A percentile compares a stretch with the other conserved stretches of the same genome.
phyloP scores from a whole-genome alignment of 2,329 filamentous ascomycete genomes.

The Neoascochyta sp. region DNA sequence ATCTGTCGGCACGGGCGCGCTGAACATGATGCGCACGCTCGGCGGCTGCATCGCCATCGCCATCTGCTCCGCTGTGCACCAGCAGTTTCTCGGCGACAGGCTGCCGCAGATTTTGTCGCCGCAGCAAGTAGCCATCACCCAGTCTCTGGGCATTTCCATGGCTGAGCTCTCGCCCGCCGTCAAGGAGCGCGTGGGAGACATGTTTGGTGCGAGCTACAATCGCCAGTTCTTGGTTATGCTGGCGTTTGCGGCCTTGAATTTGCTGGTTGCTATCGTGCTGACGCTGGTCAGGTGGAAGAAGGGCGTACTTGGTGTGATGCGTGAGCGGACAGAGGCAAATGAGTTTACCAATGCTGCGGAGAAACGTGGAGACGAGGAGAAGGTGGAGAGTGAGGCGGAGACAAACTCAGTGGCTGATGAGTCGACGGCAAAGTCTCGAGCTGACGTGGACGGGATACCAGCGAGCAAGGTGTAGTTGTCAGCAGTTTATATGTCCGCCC shows the following conservation, averaged over 20 bases:
- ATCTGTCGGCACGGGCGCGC: slow-evolving; percentile 25
- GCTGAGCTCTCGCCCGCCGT: slow-evolving; percentile 13
- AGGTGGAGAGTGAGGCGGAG: too few species aligned
- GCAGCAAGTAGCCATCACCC: slow-evolving; percentile 18
- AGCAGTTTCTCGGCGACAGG: slow-evolving; percentile 11
- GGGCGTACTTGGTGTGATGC: slow-evolving; percentile 21
- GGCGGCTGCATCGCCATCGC: slow-evolving; percentile 32
- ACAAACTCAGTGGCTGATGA: too few species aligned
- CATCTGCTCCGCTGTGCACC: slow-evolving; percentile 30
- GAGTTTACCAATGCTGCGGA: slow-evolving; percentile 17
- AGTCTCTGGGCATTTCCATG: slow-evolving; percentile 15
- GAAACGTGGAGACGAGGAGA: slow-evolving; percentile 3
- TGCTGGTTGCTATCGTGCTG: slow-evolving; percentile 19
- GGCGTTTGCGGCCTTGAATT: slow-evolving; percentile 23
- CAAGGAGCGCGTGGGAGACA: slow-evolving; percentile 14
- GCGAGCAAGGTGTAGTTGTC: too few species aligned
- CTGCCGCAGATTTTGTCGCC: slow-evolving; percentile 19
- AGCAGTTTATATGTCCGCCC: too few species aligned
- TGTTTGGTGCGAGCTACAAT: slow-evolving; percentile 32
- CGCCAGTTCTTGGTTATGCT: slow-evolving; percentile 30
- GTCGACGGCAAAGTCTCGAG: too few species aligned
- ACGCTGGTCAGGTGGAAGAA: slow-evolving; percentile 18
- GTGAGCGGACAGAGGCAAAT: slow-evolving; percentile 20
- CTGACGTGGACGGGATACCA: too few species aligned
- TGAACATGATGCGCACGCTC: slow-evolving; percentile 33